Evolutionary conservation across 805 yeast genomes (phyloP).

Genomic region (Saccharomycopsis lassenensis): DNA sequence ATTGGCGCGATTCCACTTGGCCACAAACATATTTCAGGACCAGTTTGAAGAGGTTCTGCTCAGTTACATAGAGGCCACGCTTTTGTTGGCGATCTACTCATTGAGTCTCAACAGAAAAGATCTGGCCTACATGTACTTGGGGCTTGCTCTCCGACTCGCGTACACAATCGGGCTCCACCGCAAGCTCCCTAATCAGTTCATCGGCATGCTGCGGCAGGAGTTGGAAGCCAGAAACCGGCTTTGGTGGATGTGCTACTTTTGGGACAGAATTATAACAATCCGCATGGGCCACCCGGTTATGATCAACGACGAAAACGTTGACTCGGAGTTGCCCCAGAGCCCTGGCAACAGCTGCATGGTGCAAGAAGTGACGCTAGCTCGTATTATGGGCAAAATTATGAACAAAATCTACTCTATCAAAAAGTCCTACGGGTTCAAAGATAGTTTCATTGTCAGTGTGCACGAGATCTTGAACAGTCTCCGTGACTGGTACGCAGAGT

Average conservation of each 20-base stretch:
- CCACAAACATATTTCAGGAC: slow-evolving; percentile 11
- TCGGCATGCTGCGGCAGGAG: neutral
- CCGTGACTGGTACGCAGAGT: slow-evolving; percentile 8
- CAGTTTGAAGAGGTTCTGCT: slow-evolving; percentile 7
- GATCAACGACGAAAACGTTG: slow-evolving; percentile 14
- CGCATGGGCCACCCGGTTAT: slow-evolving; percentile 16
- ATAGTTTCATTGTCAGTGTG: slow-evolving; percentile 12
- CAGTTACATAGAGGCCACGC: slow-evolving; percentile 9
- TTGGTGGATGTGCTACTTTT: slow-evolving; percentile 15
- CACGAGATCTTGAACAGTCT: slow-evolving; percentile 10
- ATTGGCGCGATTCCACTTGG: slow-evolving; percentile 4
- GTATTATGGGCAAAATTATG: slow-evolving; percentile 9
- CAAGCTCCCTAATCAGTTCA: neutral
- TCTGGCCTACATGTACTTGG: slow-evolving; percentile 11
- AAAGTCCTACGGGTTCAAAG: slow-evolving; percentile 1
- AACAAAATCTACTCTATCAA: slow-evolving; percentile 9
- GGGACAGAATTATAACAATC: slow-evolving; percentile 10
- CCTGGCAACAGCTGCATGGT: slow-evolving; percentile 2
- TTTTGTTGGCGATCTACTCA: slow-evolving; percentile 10
- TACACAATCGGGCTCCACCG: slow-evolving; percentile 14
- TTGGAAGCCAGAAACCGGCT: slow-evolving; percentile 7
- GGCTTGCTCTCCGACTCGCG: slow-evolving; percentile 14
- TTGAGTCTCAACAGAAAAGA: slow-evolving; percentile 11
- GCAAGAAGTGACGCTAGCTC: slow-evolving; percentile 9
- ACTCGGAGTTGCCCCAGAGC: slow-evolving; percentile 5